Evolutionary conservation across 495 filamentous ascomycete genomes (phyloP).

Genomic region (Podospora comata): DNA sequence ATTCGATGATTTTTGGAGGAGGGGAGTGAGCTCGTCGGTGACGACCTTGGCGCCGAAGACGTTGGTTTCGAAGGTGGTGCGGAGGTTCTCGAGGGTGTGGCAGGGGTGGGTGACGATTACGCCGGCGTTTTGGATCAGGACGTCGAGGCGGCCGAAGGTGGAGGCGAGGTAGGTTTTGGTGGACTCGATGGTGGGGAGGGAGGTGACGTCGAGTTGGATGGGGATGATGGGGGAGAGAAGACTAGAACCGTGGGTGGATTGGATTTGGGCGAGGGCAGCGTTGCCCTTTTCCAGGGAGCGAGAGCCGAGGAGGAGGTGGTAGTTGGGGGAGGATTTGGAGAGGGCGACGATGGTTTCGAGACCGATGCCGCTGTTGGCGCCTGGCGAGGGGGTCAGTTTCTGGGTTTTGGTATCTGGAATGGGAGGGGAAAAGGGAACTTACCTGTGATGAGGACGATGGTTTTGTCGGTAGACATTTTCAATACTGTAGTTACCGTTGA

Average conservation of each 20-base stretch:
- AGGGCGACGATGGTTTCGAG: constrained; percentile 46
- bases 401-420: background rate
- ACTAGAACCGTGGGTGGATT: constrained; percentile 16
- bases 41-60: constrained; percentile 44
- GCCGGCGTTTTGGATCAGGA: constrained; percentile 51
- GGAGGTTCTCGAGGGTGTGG: constrained; percentile 28
- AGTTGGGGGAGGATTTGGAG: constrained; percentile 35
- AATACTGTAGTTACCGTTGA: too few relatives aligned
- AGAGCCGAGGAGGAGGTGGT: constrained; percentile 46
- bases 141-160: constrained; percentile 43
- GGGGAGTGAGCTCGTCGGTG: constrained; percentile 44
- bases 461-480: constrained; percentile 24
- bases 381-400: too few relatives aligned
- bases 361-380: constrained; percentile 52
- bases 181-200: constrained; percentile 40
- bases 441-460: constrained; percentile 39
- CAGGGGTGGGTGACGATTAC: constrained; percentile 24
- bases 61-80: constrained; percentile 50
- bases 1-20: constrained; percentile 42
- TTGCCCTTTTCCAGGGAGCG: constrained; percentile 44
- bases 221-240: constrained; percentile 34
- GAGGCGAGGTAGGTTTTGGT: constrained; percentile 32
- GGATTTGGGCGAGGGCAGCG: constrained; percentile 39
- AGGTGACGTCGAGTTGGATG: constrained; percentile 48
- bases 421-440: background rate